phyloP scores from a whole-genome alignment of 768 basidiomycete genomes.

The Mycena rosella region DNA sequence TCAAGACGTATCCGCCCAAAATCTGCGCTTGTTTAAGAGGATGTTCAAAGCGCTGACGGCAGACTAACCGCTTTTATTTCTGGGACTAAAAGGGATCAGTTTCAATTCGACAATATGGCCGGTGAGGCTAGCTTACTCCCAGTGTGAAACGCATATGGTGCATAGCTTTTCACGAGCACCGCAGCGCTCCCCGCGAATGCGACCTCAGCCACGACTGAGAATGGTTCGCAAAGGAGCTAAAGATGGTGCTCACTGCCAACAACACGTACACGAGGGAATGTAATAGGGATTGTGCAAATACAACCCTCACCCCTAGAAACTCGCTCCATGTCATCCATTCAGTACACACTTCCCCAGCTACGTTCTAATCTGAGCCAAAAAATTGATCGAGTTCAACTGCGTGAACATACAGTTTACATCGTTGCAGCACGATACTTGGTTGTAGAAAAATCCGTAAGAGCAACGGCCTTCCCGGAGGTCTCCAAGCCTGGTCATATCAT shows the following conservation, averaged over 20 bases:
- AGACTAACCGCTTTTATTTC: slow-evolving; percentile 80
- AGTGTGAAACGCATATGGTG: slow-evolving; percentile 84
- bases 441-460: slow-evolving; percentile 77
- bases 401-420: slow-evolving; percentile 65
- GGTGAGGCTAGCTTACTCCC: slow-evolving; percentile 67
- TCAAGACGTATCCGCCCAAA: slow-evolving; percentile 87
- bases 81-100: slow-evolving; percentile 62
- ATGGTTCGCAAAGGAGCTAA: background rate
- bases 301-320: slow-evolving; percentile 63
- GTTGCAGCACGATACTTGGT: slow-evolving; percentile 77
- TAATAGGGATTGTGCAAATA: slow-evolving; percentile 71
- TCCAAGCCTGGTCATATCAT: slow-evolving; percentile 61
- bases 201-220: slow-evolving; percentile 53
- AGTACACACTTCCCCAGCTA: slow-evolving; percentile 75
- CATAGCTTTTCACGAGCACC: slow-evolving; percentile 71
- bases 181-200: slow-evolving; percentile 75
- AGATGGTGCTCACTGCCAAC: slow-evolving; percentile 64
- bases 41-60: background rate
- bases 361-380: slow-evolving; percentile 21
- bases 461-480: slow-evolving; percentile 80
- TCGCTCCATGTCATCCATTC: slow-evolving; percentile 81
- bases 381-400: background rate
- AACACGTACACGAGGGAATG: slow-evolving; percentile 75
- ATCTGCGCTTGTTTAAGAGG: slow-evolving; percentile 58
- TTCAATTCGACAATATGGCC: slow-evolving; percentile 7